These are phyloP conservation scores for Steccherinum ochraceum DNA, from an alignment of 768 basidiomycete genomes.

Conservation along the genomic window DNA sequence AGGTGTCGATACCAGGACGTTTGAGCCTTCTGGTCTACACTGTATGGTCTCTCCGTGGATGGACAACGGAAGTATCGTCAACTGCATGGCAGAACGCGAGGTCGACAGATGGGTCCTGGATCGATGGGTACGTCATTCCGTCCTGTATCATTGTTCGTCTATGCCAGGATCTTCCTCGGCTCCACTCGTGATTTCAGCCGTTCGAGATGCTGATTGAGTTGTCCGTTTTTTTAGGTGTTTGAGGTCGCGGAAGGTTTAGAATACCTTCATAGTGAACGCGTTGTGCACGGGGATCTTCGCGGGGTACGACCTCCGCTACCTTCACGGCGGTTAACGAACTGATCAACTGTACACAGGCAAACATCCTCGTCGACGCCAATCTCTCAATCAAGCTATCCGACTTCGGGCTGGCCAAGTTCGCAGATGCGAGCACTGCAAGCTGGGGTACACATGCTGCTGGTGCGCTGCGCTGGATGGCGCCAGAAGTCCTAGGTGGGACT, in stretches of 20 bases:
- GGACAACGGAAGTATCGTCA: conserved; percentile 2
- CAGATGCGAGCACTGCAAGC: conserved; percentile 1
- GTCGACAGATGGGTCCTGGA: background rate
- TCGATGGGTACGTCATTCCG: background rate
- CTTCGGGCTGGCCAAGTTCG: conserved; percentile 7
- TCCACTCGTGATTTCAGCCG: background rate
- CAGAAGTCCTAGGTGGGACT: background rate
- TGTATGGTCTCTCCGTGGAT: conserved; percentile 7
- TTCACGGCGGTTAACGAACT: conserved; percentile 5
- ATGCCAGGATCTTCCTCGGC: too few species aligned
- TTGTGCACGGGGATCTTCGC: conserved; percentile 8
- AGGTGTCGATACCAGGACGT: background rate
- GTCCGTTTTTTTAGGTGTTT: background rate
- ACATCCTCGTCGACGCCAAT: conserved; percentile 5
- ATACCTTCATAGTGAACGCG: conserved; percentile 5
- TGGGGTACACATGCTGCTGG: conserved; percentile 1
- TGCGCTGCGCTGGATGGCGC: conserved; percentile 4
- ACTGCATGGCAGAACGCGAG: background rate
- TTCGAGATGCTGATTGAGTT: background rate
- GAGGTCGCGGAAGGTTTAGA: conserved; percentile 5
- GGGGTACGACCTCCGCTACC: background rate
- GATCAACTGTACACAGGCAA: conserved; percentile 1
- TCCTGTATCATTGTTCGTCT: background rate
- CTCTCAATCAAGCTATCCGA: background rate
- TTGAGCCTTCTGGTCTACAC: background rate